Evolutionary conservation across 768 basidiomycete genomes (phyloP).

Genomic region (Rhodosporidiobolus sp.): DNA sequence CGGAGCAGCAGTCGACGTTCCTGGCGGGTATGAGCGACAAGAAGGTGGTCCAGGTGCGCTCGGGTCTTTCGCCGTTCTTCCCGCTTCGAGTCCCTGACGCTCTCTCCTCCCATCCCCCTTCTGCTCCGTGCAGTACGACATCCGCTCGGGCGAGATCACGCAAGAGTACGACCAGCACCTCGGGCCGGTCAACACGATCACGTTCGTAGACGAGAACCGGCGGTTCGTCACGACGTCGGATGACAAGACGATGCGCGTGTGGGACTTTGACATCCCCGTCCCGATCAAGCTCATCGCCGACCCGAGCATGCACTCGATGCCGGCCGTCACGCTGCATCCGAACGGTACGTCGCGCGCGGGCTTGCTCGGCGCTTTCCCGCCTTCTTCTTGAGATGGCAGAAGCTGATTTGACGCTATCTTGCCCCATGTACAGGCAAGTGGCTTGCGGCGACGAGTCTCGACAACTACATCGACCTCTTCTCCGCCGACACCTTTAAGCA

Average conservation of each 20-base stretch:
- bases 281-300: conserved; percentile 99
- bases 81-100: neutral
- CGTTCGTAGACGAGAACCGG: conserved; percentile 96
- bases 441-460: conserved; percentile 93
- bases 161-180: conserved; percentile 99
- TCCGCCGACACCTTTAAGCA: conserved; percentile 98
- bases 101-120: neutral
- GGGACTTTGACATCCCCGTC: conserved; percentile 95
- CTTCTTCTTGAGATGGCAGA: neutral
- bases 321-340: conserved; percentile 91
- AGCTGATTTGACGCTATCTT: conserved; percentile 12
- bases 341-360: conserved; percentile 63
- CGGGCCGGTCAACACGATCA: conserved; percentile 89
- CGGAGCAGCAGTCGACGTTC: conserved; percentile 94
- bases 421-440: conserved; percentile 67
- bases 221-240: conserved; percentile 97
- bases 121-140: conserved; percentile 71
- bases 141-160: conserved; percentile 87
- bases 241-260: conserved; percentile 97
- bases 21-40: conserved; percentile 98
- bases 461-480: conserved; percentile 97
- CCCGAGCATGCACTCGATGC: conserved; percentile 99
- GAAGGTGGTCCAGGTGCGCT: conserved; percentile 89
- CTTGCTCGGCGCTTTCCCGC: conserved; percentile 28
- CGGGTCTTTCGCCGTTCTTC: neutral